These are phyloP conservation scores for Calonectria fujianensis DNA, from an alignment of 2,329 filamentous ascomycete species.

Conservation along the genomic window DNA sequence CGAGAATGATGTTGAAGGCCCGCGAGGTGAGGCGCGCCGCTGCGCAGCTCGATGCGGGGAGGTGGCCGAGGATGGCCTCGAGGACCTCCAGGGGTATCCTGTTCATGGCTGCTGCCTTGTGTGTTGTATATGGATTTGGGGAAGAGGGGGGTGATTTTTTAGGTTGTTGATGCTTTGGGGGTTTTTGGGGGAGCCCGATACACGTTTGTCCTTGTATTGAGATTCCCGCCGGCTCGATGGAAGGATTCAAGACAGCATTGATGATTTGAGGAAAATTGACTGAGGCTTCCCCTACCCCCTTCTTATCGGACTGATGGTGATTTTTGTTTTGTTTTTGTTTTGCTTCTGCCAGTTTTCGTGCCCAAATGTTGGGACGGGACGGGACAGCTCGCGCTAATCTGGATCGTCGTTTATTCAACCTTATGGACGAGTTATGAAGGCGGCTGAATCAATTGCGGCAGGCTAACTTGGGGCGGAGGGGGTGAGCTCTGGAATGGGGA, in stretches of 20 bases:
- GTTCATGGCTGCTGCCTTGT: constrained; percentile 52
- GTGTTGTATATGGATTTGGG: background rate
- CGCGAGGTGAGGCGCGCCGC: constrained; percentile 58
- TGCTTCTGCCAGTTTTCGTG: constrained; percentile 13
- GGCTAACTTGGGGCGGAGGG: background rate
- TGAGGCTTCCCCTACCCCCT: background rate
- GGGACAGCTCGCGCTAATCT: background rate
- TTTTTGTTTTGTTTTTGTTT: constrained; percentile 2
- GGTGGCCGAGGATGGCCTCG: constrained; percentile 54
- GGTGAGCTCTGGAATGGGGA: too few species aligned
- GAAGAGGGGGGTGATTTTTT: background rate
- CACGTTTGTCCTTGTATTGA: background rate
- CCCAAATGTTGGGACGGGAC: background rate
- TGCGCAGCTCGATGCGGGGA: constrained; percentile 50
- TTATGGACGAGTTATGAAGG: constrained; percentile 13
- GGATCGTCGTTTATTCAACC: constrained; percentile 4
- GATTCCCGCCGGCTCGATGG: background rate
- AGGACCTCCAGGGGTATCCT: constrained; percentile 58
- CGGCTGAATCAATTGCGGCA: background rate
- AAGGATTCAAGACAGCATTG: background rate
- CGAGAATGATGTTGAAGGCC: constrained; percentile 58
- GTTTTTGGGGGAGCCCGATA: too few species aligned
- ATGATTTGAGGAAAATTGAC: background rate
- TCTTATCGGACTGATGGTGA: background rate
- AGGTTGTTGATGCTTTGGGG: background rate